Percentiles rank a stretch among this genome's conserved stretches.
Evolutionary conservation across 192 early-diverging fungal species (phyloP).

Genomic region (Globomyces pollinis-pini): DNA sequence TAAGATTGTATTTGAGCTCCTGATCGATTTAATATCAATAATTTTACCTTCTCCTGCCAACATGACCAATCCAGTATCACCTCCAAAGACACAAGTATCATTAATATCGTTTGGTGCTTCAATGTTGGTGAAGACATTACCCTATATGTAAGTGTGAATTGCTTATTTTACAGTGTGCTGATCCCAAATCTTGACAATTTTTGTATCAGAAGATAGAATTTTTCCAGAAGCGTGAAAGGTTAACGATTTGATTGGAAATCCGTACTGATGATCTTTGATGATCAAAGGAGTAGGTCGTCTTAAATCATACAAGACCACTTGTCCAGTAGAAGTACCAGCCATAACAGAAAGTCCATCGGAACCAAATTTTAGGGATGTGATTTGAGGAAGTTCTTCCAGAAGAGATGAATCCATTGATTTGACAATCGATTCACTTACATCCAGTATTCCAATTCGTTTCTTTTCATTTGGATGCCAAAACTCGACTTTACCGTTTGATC

Average conservation of each 20-base stretch:
- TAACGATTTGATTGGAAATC: conserved; percentile 82
- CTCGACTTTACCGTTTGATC: conserved; percentile 78
- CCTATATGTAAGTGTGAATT: too few relatives aligned
- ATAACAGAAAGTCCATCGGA: conserved; percentile 78
- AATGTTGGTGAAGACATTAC: conserved; percentile 81
- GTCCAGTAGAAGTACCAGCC: conserved; percentile 86
- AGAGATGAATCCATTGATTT: conserved; percentile 17
- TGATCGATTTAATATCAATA: background rate
- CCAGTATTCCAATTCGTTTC: conserved; percentile 60
- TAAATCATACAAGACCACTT: conserved; percentile 89
- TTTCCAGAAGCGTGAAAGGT: conserved; percentile 73
- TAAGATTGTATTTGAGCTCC: conserved; percentile 74
- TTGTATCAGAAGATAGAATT: conserved; percentile 79
- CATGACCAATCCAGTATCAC: conserved; percentile 80
- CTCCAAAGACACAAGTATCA: conserved; percentile 74
- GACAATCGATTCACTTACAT: conserved; percentile 35
- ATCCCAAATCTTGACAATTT: conserved; percentile 93
- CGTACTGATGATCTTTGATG: conserved; percentile 97
- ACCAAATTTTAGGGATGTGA: conserved; percentile 73
- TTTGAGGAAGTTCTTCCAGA: conserved; percentile 45
- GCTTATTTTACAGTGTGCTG: too few relatives aligned
- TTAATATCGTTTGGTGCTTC: conserved; percentile 91
- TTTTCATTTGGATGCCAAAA: conserved; percentile 86
- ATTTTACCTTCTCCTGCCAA: conserved; percentile 80
- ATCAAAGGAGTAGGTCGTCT: conserved; percentile 71